phyloP scores from a whole-genome alignment of 1,139 yeast species.

The Hanseniaspora uvarum region DNA sequence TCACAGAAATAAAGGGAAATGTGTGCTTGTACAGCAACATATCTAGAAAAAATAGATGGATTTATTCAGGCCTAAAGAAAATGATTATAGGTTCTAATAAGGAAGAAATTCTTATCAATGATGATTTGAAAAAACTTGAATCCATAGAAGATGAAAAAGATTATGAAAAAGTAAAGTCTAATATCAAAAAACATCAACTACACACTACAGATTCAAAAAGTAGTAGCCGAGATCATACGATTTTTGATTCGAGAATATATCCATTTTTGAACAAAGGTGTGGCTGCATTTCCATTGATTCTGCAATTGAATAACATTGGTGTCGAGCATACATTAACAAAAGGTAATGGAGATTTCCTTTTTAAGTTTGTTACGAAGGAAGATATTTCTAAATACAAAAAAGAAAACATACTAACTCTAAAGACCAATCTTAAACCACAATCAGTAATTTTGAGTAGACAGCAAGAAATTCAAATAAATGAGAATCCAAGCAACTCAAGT shows the following conservation, averaged over 20 bases:
- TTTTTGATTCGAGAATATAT: conserved; percentile 16
- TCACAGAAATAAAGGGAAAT: conserved; percentile 65
- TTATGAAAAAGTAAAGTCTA: background rate
- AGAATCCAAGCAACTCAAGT: background rate
- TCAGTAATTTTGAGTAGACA: conserved; percentile 8
- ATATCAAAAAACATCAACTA: background rate
- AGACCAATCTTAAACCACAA: conserved; percentile 26
- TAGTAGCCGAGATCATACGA: background rate
- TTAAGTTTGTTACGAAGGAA: background rate
- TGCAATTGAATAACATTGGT: conserved; percentile 10
- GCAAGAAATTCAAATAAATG: background rate
- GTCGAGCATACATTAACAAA: conserved; percentile 8
- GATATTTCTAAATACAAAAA: background rate
- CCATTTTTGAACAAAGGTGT: conserved; percentile 17
- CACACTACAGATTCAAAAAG: background rate
- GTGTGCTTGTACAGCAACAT: conserved; percentile 60
- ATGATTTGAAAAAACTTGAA: conserved; percentile 3
- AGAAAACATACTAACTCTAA: conserved; percentile 25
- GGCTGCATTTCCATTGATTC: conserved; percentile 1
- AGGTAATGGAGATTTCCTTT: conserved; percentile 9
- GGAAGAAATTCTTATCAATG: conserved; percentile 18
- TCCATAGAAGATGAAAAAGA: background rate
- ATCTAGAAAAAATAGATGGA: conserved; percentile 58
- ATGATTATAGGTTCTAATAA: conserved; percentile 41
- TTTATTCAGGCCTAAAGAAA: conserved; percentile 61